Percentiles rank a stretch among this genome's conserved stretches.
These are phyloP conservation scores for Kwoniella botswanensis DNA, from an alignment of 768 basidiomycete species.

Conservation along the genomic window DNA sequence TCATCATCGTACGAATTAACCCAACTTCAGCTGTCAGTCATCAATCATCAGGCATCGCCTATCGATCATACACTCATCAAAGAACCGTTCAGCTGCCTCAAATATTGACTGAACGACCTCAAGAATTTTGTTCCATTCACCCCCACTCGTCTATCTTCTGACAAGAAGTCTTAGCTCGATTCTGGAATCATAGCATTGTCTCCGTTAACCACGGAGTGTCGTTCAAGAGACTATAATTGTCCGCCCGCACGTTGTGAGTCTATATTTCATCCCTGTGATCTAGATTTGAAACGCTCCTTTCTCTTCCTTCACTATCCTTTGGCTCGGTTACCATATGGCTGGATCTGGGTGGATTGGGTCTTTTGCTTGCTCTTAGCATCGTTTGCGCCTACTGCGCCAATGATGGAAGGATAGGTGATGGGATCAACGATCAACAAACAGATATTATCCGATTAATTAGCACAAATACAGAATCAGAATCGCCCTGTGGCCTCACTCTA, in stretches of 20 bases:
- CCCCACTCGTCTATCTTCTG: neutral
- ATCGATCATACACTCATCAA: too few relatives aligned
- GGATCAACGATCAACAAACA: conserved; percentile 2
- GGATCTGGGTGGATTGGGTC: conserved; percentile 1
- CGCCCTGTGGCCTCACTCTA: conserved; percentile 5
- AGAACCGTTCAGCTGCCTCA: too few relatives aligned
- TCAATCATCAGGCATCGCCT: neutral
- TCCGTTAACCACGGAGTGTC: neutral
- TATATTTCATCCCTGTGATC: neutral
- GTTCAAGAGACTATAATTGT: neutral
- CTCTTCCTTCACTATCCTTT: neutral
- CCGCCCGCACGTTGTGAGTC: neutral
- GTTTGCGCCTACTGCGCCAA: neutral
- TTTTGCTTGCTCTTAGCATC: neutral
- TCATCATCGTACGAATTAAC: neutral
- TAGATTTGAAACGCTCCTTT: conserved; percentile 2
- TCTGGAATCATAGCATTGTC: neutral
- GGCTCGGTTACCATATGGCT: conserved; percentile 3
- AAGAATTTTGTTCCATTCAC: too few relatives aligned
- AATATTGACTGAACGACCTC: too few relatives aligned
- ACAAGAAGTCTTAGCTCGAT: neutral
- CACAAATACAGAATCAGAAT: neutral
- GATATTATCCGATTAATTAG: conserved; percentile 3
- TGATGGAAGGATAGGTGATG: neutral
- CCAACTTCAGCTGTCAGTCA: neutral